Percentiles rank a stretch among this genome's conserved stretches.
Evolutionary conservation across 495 filamentous ascomycete species (phyloP).

Genomic region (Jackrogersella multiformis): DNA sequence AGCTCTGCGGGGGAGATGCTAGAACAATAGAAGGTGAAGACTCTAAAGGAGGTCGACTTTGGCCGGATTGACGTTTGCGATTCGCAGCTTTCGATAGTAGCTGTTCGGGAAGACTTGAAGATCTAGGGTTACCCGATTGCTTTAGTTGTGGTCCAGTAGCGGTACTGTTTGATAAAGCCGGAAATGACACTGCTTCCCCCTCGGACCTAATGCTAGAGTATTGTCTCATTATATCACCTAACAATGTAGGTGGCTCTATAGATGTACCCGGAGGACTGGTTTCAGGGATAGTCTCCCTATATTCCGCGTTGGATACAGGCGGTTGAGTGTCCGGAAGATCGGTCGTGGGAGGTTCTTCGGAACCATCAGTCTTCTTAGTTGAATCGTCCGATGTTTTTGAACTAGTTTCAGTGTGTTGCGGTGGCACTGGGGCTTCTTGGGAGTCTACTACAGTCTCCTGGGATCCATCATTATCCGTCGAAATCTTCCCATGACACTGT

Average conservation of each 20-base stretch:
- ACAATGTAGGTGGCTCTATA: slow-evolving; percentile 25
- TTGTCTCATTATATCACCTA: slow-evolving; percentile 36
- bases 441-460: slow-evolving; percentile 49
- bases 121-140: slow-evolving; percentile 7
- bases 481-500: slow-evolving; percentile 33
- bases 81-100: slow-evolving; percentile 20
- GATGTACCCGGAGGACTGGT: slow-evolving; percentile 48
- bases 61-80: slow-evolving; percentile 1
- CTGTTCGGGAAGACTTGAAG: slow-evolving; percentile 10
- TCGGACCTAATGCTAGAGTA: slow-evolving; percentile 32
- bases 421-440: slow-evolving; percentile 34
- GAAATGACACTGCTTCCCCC: slow-evolving; percentile 29
- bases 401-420: slow-evolving; percentile 35
- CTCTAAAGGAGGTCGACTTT: slow-evolving; percentile 1
- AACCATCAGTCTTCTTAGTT: slow-evolving; percentile 1
- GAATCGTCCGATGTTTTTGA: slow-evolving; percentile 32
- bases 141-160: not conserved
- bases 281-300: slow-evolving; percentile 51
- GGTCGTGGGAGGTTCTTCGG: slow-evolving; percentile 4
- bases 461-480: slow-evolving; percentile 26
- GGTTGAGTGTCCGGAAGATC: slow-evolving; percentile 25
- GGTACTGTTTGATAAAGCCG: slow-evolving; percentile 14
- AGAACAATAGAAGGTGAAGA: slow-evolving; percentile 39
- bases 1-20: slow-evolving; percentile 34
- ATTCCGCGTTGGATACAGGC: slow-evolving; percentile 19